Base-by-base conservation (phyloP, 202 grass and related monocot species). In the Carex arenaria region DNA sequence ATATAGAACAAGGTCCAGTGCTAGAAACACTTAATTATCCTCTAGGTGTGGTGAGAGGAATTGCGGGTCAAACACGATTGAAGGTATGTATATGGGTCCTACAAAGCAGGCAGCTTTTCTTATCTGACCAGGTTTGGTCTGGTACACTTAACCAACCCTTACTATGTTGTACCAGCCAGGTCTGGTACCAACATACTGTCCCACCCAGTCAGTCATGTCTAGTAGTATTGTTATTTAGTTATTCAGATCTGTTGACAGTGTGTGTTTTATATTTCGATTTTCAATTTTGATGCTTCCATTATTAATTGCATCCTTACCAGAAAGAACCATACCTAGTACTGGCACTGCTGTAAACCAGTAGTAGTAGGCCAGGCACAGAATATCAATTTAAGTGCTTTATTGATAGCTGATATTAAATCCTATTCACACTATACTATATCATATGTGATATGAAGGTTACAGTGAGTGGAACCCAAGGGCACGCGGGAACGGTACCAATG, bases 401-500 rank as follows among this genome's bases (percentile, higher is more conserved):
- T 9, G 40, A 76, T 55, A 56, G 51, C 72, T 31, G 22, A 75
- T 76, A 31, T 90, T 85, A 40, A 40, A 40, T 20, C 66, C 64
- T 81, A 15, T 67, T 63, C 73, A 59, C 12, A 0, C 7, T 30
- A 32, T 81, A 32, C 32, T 88, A 88, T 67, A 54, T 54, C 20
- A 32, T 51, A 49, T 89, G 20, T 89, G 20, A 49, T 89, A 45
- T 45, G 19, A 87, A 98, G 96, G 93, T 98, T 17, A 93, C 87
- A 79, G 84, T 95, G 86, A 87, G 88, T 65, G 96, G 96, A 80
- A 87, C 88, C 7, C 96, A 98, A 85, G 96, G 96, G 78, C 96
- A 98, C 65, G 96, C 96, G 47, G 93, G 93, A 3, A 96, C 96
- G 8, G 93, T 99, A 84, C 93, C 96, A 63, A 99, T 99, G 96